Percentiles rank a stretch among this genome's conserved stretches.
Evolutionary conservation across 495 filamentous ascomycete genomes (phyloP).

Genomic region (Acidiella bohemica): DNA sequence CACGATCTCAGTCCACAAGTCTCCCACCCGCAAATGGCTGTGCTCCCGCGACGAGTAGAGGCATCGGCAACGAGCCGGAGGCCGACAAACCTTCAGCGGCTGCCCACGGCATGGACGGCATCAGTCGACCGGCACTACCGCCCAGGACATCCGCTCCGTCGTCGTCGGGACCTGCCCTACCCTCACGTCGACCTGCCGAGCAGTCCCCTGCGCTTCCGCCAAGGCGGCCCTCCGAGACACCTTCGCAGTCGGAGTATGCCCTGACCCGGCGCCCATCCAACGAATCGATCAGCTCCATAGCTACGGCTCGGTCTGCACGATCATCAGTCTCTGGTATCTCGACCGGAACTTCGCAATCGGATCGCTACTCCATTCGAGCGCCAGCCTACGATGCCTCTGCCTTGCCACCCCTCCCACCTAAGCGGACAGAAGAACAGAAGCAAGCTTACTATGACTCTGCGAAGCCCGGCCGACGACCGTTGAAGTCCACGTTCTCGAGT

Average conservation of each 20-base stretch:
- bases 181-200: conserved; percentile 36
- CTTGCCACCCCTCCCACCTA: conserved; percentile 27
- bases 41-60: conserved; percentile 24
- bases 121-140: conserved; percentile 34
- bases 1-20: conserved; percentile 32
- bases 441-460: conserved; percentile 11
- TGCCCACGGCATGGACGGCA: conserved; percentile 19
- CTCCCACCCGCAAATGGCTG: conserved; percentile 31
- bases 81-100: conserved; percentile 3
- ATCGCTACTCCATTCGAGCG: conserved; percentile 19
- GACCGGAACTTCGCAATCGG: conserved; percentile 18
- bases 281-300: conserved; percentile 27
- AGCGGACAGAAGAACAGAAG: conserved; percentile 21
- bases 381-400: conserved; percentile 29
- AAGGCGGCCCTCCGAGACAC: conserved; percentile 28
- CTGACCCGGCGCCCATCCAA: conserved; percentile 21
- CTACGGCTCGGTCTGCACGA: conserved; percentile 21
- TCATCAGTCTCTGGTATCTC: conserved; percentile 20
- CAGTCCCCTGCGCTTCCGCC: conserved; percentile 33
- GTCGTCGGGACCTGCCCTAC: conserved; percentile 32
- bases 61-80: conserved; percentile 35
- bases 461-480: conserved; percentile 4
- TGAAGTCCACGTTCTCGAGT: conserved; percentile 16
- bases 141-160: conserved; percentile 27
- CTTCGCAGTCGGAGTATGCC: conserved; percentile 21